These are phyloP conservation scores for Xylariomycetidae sp. DNA, from an alignment of 2,329 filamentous ascomycete species.

Conservation along the genomic window DNA sequence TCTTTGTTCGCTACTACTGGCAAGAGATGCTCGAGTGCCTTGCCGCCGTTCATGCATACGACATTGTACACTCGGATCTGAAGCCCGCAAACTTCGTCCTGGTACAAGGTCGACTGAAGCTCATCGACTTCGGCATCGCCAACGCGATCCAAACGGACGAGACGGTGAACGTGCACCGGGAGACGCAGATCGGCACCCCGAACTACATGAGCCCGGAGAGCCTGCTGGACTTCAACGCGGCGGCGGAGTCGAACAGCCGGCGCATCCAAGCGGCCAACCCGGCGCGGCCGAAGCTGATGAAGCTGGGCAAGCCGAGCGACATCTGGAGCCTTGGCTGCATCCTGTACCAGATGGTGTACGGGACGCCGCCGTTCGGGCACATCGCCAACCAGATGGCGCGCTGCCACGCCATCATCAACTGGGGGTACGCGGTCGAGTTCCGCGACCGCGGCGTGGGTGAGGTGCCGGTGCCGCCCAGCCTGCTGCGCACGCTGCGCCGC, in stretches of 20 bases:
- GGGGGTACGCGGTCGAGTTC: slow-evolving; percentile 66
- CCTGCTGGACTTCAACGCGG: slow-evolving; percentile 73
- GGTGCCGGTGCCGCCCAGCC: slow-evolving; percentile 49
- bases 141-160: slow-evolving; percentile 94
- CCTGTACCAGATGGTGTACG: slow-evolving; percentile 96
- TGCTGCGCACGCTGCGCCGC: slow-evolving; percentile 55
- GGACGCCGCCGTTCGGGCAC: slow-evolving; percentile 90
- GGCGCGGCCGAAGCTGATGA: slow-evolving; percentile 69
- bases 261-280: slow-evolving; percentile 28
- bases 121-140: slow-evolving; percentile 98
- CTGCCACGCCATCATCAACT: slow-evolving; percentile 82
- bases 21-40: slow-evolving; percentile 99
- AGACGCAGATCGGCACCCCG: slow-evolving; percentile 89
- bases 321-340: slow-evolving; percentile 97
- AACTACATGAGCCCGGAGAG: slow-evolving; percentile 99
- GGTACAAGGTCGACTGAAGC: slow-evolving; percentile 81
- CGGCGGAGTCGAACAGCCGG: slow-evolving; percentile 32
- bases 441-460: slow-evolving; percentile 63
- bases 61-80: slow-evolving; percentile 94
- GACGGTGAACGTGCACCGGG: slow-evolving; percentile 94
- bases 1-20: slow-evolving; percentile 97
- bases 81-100: slow-evolving; percentile 97
- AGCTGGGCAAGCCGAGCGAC: slow-evolving; percentile 90
- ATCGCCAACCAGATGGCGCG: slow-evolving; percentile 81
- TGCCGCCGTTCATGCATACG: slow-evolving; percentile 76